Base-by-base conservation (phyloP, 2,329 filamentous ascomycete genomes). In the Fusarium nurragi region DNA sequence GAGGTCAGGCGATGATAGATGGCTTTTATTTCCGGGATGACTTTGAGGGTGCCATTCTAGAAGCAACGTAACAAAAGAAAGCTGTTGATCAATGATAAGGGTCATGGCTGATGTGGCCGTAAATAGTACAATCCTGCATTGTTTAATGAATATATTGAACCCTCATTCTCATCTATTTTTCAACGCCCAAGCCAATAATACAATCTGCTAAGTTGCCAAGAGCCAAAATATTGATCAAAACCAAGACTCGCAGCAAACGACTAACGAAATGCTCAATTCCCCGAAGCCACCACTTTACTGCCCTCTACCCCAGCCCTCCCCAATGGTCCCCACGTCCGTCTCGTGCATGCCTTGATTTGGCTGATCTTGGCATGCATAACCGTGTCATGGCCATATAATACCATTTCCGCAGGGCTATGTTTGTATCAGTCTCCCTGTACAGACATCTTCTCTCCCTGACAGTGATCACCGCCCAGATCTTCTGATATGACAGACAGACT, bases 1-100 rank as follows among this genome's bases (percentile, higher is more conserved):
- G 58, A 67, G 55, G 45, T 65, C 49, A 65, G 51, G 39, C 56
- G 52, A 62, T 44, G 41, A n/a, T 36, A 14, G 18, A 39, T 32
- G 12, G 37, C 59, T 63, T 22, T 14, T 8, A 16, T 26, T 36
- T 18, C 38, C 7, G 10, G 16, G 11, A 18, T 26, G 28, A 8
- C 43, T 38, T 32, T 32, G 13, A 12, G 10, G 14, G 21, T 26
- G 11, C 26, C 21, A 3, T 25, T 32, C 13, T 44, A 8, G 23
- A 36, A 14, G 8, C 23, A 9, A 25, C 12, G n/a, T 28, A 4
- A 34, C 9, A 30, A 26, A 54, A n/a, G 12, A 36, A 11, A n/a
- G 19, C 7, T 19, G 12, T 16, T 36, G 19, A 3, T 28, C 8
- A 7, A 18, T 38, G 8, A 9, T 3, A 7, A 36, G 30, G 14